These are phyloP conservation scores for Flaveria linearis DNA, from an alignment of 129 eudicot species.

Conservation along the genomic window DNA sequence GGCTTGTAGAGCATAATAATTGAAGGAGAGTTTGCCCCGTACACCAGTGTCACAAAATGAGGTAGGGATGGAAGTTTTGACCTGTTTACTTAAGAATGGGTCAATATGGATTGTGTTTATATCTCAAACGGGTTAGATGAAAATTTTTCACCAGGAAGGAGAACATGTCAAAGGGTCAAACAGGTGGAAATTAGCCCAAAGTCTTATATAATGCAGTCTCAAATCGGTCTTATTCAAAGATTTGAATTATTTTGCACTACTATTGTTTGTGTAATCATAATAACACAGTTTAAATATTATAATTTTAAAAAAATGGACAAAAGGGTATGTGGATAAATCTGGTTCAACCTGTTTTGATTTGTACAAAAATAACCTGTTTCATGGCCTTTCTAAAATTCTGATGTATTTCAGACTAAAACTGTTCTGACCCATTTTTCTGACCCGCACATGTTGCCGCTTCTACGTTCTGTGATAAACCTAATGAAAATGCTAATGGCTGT, in stretches of 20 bases:
- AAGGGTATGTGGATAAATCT: not conserved
- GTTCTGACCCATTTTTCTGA: not conserved
- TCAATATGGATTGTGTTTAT: not conserved
- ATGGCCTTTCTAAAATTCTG: not conserved
- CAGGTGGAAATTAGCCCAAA: not conserved
- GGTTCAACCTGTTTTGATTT: not conserved
- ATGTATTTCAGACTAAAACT: no score
- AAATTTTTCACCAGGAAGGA: not conserved
- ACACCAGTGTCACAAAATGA: slow-evolving; percentile 30
- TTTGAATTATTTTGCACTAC: not conserved
- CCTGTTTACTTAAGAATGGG: not conserved
- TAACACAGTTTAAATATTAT: not conserved
- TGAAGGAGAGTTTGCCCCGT: slow-evolving; percentile 27
- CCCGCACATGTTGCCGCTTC: not conserved
- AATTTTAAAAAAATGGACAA: not conserved
- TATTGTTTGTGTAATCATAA: not conserved
- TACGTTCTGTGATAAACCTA: not conserved
- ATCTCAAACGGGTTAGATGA: not conserved
- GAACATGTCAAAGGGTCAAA: not conserved
- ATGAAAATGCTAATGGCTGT: slow-evolving; percentile 15
- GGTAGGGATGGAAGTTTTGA: slow-evolving; percentile 29
- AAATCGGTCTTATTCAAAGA: not conserved
- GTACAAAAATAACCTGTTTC: not conserved
- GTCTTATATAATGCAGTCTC: not conserved
- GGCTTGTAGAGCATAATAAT: slow-evolving; percentile 32